These are phyloP conservation scores for Metschnikowia arizonensis DNA, from an alignment of 805 yeast species.

Conservation along the genomic window DNA sequence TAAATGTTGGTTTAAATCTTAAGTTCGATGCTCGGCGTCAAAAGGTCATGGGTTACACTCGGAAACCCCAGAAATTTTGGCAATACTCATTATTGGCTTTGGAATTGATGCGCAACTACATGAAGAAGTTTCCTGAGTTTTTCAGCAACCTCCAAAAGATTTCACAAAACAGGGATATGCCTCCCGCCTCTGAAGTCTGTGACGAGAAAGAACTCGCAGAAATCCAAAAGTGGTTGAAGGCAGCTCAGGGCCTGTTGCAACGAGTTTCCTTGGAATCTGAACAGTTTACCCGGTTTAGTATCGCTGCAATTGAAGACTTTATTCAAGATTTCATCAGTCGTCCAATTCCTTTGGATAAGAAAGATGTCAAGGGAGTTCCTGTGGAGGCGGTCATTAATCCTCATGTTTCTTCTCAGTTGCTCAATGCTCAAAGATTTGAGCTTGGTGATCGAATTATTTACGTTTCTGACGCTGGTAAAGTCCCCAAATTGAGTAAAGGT, in stretches of 20 bases:
- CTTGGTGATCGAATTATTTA: slow-evolving; percentile 90
- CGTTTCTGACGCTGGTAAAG: slow-evolving; percentile 82
- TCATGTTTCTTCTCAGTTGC: slow-evolving; percentile 60
- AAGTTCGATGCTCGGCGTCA: slow-evolving; percentile 75
- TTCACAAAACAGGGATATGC: slow-evolving; percentile 28
- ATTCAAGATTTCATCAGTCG: slow-evolving; percentile 47
- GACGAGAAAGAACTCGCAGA: slow-evolving; percentile 43
- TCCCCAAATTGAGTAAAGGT: slow-evolving; percentile 83
- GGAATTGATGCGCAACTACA: slow-evolving; percentile 59
- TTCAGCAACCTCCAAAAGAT: slow-evolving; percentile 38
- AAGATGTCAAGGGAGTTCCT: slow-evolving; percentile 77
- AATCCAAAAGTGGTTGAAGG: slow-evolving; percentile 47
- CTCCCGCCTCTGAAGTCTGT: slow-evolving; percentile 33
- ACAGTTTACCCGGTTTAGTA: slow-evolving; percentile 62
- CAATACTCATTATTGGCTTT: slow-evolving; percentile 75
- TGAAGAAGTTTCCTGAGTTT: slow-evolving; percentile 56
- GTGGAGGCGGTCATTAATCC: slow-evolving; percentile 79
- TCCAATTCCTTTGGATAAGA: slow-evolving; percentile 40
- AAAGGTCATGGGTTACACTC: slow-evolving; percentile 86
- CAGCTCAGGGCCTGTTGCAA: slow-evolving; percentile 44
- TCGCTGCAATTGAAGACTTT: slow-evolving; percentile 62
- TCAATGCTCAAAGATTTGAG: slow-evolving; percentile 70
- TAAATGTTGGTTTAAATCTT: slow-evolving; percentile 77
- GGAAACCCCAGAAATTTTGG: slow-evolving; percentile 64
- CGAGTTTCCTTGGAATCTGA: slow-evolving; percentile 76